Conservation (phyloP, 2,329 filamentous ascomycete species). For the Ceratocystiopsis brevicomis region DNA sequence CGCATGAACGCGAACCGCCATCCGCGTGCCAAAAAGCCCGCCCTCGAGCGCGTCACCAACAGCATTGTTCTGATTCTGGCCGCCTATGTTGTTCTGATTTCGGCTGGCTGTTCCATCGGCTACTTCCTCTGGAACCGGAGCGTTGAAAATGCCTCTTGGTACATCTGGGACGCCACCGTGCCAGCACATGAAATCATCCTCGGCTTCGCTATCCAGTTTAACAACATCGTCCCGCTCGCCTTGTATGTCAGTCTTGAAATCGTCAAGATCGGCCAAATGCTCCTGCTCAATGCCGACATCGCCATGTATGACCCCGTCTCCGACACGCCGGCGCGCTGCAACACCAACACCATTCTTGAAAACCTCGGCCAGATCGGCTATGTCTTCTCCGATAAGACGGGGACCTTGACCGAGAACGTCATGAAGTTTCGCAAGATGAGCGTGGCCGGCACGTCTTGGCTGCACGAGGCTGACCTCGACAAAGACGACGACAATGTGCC, state of each 20-base stretch:
- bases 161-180: slow-evolving; percentile 52
- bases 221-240: slow-evolving; percentile 81
- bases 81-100: slow-evolving; percentile 58
- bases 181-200: slow-evolving; percentile 65
- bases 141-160: slow-evolving; percentile 56
- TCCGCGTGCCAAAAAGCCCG: slow-evolving; percentile 57
- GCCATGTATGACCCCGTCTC: slow-evolving; percentile 80
- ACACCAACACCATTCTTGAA: slow-evolving; percentile 88
- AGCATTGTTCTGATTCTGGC: slow-evolving; percentile 64
- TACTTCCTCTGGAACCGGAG: slow-evolving; percentile 58
- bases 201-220: slow-evolving; percentile 90
- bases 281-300: slow-evolving; percentile 61
- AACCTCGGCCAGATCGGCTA: slow-evolving; percentile 82
- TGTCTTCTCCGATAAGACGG: slow-evolving; percentile 87
- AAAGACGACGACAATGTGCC: slow-evolving; percentile 5
- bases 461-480: slow-evolving; percentile 57
- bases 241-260: slow-evolving; percentile 83
- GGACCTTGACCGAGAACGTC: slow-evolving; percentile 80
- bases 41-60: slow-evolving; percentile 54
- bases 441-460: slow-evolving; percentile 73
- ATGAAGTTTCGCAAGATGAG: slow-evolving; percentile 94
- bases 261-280: slow-evolving; percentile 61
- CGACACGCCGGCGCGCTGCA: slow-evolving; percentile 72
- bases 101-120: slow-evolving; percentile 63
- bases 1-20: slow-evolving; percentile 76